Evolutionary conservation across 2,329 filamentous ascomycete genomes (phyloP), one percentile per base, ranked within the genome.

Genomic region (Colletotrichum sojae): DNA sequence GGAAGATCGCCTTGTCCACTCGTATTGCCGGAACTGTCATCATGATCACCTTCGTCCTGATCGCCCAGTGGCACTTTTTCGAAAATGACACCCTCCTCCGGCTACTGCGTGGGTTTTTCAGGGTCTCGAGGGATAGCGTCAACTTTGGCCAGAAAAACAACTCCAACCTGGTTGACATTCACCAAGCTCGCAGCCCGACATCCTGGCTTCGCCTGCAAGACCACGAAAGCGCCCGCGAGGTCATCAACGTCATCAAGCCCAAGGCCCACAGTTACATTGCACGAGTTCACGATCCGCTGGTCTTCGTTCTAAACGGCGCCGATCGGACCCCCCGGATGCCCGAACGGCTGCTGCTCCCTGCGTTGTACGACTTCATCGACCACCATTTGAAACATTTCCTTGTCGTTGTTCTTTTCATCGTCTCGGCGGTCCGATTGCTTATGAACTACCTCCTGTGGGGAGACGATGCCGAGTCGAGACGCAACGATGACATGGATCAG

Each of bases 161-260:
- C 5, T 78, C 86, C 2, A 76, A 86, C 3, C 83, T 89, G 2
- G 84, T 90, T 12, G 85, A 88, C 22, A 87, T 94, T 69, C 91
- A 95, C 74, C 92, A 94, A 76, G 92, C 91, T 2, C 85, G 92
- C 69, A 92, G 90, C n/a, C 92, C 91, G 1, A 89, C 87, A 4
- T 91, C 92, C 16, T 95, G 93, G 93, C 83, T 95, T 57, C 87
- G 88, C 27, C 84, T 94, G 64, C 93, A 95, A 77, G 92, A 95
- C 73, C 92, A 94, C 73, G 91, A 93, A 75, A 94, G 92, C 1
- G 92, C 92, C 2, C 88, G 87, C 45, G 93, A 95, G 75, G 87
- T 95, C 16, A 93, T 95, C 76, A 86, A 89, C n/a, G 87, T 92
- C 39, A 87, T 94, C 73, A 94, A 93, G 72, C 92, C 92, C 6